A percentile compares a stretch with the other conserved stretches of the same genome.
phyloP scores from a whole-genome alignment of 371 early-diverging fungal genomes.

The Rhizopus microsporus region DNA sequence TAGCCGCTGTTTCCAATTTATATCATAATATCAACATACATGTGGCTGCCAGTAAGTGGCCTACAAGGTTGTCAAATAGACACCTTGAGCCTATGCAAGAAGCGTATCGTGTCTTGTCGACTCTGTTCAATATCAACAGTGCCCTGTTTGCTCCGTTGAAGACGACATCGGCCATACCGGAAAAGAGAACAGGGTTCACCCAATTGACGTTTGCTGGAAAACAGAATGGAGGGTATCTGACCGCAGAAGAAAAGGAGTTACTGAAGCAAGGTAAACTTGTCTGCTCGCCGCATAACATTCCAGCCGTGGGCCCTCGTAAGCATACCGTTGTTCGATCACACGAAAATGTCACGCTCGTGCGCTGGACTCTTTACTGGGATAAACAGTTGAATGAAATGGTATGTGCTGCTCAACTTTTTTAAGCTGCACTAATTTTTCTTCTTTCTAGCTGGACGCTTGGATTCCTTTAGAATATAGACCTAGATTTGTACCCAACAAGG shows the following conservation, averaged over 20 bases:
- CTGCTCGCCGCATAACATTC: constrained; percentile 12
- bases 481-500: not conserved
- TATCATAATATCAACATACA: constrained; percentile 5
- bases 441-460: constrained; percentile 8
- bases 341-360: constrained; percentile 8
- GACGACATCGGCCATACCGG: not conserved
- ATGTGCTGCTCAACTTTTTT: not conserved
- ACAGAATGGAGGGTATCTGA: constrained; percentile 7
- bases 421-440: not conserved
- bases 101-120: too few relatives aligned
- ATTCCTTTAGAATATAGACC: constrained; percentile 5
- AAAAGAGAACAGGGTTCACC: not conserved
- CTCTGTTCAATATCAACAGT: not conserved
- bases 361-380: constrained; percentile 8
- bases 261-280: constrained; percentile 7
- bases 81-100: too few relatives aligned
- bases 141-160: not conserved
- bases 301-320: constrained; percentile 9
- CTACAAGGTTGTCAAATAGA: too few relatives aligned
- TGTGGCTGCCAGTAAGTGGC: not conserved
- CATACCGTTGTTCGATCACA: constrained; percentile 14
- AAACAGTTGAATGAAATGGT: constrained; percentile 6
- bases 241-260: constrained; percentile 9
- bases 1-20: not conserved
- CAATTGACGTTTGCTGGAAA: not conserved